Evolutionary conservation across 75 land plant species (phyloP), one percentile per base, ranked within the genome.

Genomic region (Pinus taeda): DNA sequence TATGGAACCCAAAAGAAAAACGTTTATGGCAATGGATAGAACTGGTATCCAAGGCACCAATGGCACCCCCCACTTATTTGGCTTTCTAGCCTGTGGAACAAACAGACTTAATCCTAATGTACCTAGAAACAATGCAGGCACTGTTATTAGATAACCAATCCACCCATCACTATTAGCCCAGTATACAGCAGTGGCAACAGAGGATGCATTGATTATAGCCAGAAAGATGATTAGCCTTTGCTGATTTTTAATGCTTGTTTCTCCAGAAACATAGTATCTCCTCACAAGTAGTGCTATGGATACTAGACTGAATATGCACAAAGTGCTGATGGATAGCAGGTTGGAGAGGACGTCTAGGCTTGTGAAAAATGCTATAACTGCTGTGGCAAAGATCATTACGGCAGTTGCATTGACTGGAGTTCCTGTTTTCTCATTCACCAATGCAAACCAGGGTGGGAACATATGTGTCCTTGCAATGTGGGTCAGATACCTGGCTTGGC

Each of bases 221-320:
- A 91, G 39, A 81, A 73, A 90, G 13, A 66, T 24, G 18, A 87
- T 59, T 29, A 94, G 79, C 76, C 79, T 84, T 65, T 53, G 57
- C 6, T 77, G 80, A 57, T 88, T 36, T 1, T 30, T 4, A 1
- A 3, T 0, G 0, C 85, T 33, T 3, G 97, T 94, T 36, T 37
- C 83, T 0, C 83, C 87, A 4, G 76, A 67, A 22, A 78, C 89
- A 79, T 91, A 94, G 84, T 93, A 88, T 1, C 93, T 86, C 12
- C 97, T 4, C 33, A 33, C 33, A 33, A 33, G 33, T 33, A 33
- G 33, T 33, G 33, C 33, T 33, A 33, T 33, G 33, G 97, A 92
- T 53, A 94, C 92, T 4, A 94, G 87, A 80, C 75, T 83, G 92
- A 94, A 94, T 82, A 93, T 88, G 85, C 89, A 89, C 37, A 93